Evolutionary conservation across 2,329 filamentous ascomycete genomes (phyloP).

Genomic region (Aspergillus bombycis): DNA sequence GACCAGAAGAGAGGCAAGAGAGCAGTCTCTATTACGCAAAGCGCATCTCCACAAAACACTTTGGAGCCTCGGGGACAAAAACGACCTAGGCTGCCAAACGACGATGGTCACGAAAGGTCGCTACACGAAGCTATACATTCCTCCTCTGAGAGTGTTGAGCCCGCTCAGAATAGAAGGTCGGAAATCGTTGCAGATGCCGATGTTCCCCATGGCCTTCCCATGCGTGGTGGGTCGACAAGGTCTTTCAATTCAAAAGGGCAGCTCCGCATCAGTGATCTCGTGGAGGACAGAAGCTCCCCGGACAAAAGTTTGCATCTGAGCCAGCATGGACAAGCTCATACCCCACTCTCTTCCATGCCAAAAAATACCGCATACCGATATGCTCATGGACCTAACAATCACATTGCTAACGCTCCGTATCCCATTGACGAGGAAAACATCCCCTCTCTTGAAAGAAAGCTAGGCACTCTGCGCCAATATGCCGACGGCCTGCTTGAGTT

Average conservation of each 20-base stretch:
- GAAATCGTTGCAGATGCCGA: background rate
- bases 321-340: background rate
- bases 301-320: background rate
- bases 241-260: constrained; percentile 6
- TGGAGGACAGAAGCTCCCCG: constrained; percentile 10
- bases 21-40: constrained; percentile 11
- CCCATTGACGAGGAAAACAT: constrained; percentile 17
- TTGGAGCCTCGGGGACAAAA: constrained; percentile 13
- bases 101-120: background rate
- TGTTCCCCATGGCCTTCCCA: background rate
- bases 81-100: constrained; percentile 6
- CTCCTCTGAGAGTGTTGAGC: background rate
- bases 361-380: constrained; percentile 1
- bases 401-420: background rate
- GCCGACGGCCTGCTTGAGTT: constrained; percentile 29
- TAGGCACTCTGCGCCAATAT: constrained; percentile 26
- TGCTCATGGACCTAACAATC: background rate
- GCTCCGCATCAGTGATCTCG: constrained; percentile 18
- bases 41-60: constrained; percentile 7
- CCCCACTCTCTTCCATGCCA: background rate
- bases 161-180: background rate
- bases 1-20: constrained; percentile 36
- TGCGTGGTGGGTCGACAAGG: background rate
- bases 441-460: constrained; percentile 22
- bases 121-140: background rate